Evolutionary conservation across 2,329 filamentous ascomycete genomes (phyloP).

Genomic region (Aspergillus tubingensis): DNA sequence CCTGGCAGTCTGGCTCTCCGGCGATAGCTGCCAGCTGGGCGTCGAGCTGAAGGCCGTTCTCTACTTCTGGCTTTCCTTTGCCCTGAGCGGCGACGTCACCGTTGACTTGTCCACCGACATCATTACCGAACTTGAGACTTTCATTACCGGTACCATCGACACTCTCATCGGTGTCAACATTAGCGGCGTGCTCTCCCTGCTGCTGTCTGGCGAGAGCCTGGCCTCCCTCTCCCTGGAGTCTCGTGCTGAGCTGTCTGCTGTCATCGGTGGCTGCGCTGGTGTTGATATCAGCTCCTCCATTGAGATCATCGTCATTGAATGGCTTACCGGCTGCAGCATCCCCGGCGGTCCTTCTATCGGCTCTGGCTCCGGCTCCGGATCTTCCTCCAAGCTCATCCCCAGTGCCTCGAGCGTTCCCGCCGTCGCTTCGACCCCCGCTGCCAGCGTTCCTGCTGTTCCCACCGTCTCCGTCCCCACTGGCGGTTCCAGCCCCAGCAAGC

Average conservation of each 20-base stretch:
- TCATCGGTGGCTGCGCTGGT: constrained; percentile 39
- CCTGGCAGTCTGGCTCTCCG: constrained; percentile 36
- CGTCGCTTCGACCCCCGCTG: constrained; percentile 8
- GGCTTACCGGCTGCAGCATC: constrained; percentile 35
- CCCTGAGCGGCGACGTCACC: constrained; percentile 26
- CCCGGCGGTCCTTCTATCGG: constrained; percentile 21
- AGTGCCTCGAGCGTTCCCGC: constrained; percentile 17
- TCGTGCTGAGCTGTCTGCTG: constrained; percentile 39
- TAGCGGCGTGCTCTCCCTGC: constrained; percentile 33
- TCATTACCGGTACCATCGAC: constrained; percentile 34
- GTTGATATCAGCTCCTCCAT: constrained; percentile 56
- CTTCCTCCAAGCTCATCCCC: constrained; percentile 21
- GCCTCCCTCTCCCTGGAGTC: constrained; percentile 33
- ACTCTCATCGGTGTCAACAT: constrained; percentile 33
- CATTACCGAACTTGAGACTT: constrained; percentile 30
- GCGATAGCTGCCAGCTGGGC: constrained; percentile 35
- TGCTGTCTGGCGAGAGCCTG: constrained; percentile 37
- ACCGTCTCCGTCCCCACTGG: constrained; percentile 10
- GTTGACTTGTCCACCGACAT: constrained; percentile 31
- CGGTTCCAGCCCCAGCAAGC: constrained; percentile 14
- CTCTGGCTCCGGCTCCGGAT: constrained; percentile 2
- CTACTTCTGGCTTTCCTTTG: constrained; percentile 39
- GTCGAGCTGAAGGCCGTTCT: constrained; percentile 41
- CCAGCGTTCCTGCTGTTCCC: constrained; percentile 11
- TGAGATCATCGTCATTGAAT: constrained; percentile 52